Evolutionary conservation across 2,329 filamentous ascomycete species (phyloP).

Genomic region (Orbilia blumenaviensis): DNA sequence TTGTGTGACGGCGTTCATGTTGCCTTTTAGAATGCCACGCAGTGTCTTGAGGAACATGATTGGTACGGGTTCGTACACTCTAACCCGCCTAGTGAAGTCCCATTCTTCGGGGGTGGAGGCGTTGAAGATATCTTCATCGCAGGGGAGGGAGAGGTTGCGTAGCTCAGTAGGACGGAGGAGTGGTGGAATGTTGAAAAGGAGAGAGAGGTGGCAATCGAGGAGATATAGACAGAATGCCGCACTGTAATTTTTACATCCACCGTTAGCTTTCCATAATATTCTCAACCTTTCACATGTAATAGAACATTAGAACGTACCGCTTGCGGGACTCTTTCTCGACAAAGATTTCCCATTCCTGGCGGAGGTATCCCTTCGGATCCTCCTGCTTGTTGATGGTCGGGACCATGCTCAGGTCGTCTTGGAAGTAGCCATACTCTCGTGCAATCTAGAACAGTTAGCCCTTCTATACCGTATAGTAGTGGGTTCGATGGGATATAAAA

Average conservation of each 20-base stretch:
- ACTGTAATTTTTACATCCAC: conserved; percentile 32
- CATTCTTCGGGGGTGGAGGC: conserved; percentile 56
- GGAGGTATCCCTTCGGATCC: conserved; percentile 51
- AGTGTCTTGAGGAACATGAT: conserved; percentile 56
- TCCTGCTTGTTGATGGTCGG: conserved; percentile 49
- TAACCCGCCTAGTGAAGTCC: conserved; percentile 54
- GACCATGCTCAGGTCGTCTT: conserved; percentile 52
- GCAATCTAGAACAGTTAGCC: conserved; percentile 54
- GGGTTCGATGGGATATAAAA: background rate
- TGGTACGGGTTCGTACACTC: conserved; percentile 54
- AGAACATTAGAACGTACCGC: conserved; percentile 54
- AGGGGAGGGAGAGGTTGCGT: conserved; percentile 57
- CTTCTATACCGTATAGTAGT: background rate
- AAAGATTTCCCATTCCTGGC: conserved; percentile 57
- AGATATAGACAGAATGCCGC: conserved; percentile 57
- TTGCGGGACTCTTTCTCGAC: conserved; percentile 57
- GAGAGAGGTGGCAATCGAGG: conserved; percentile 56
- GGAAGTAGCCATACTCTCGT: conserved; percentile 57
- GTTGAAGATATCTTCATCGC: conserved; percentile 57
- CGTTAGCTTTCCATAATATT: no score
- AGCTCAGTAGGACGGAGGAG: conserved; percentile 56
- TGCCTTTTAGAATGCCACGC: conserved; percentile 55
- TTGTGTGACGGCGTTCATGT: conserved; percentile 55
- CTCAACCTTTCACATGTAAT: no score
- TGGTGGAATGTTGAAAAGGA: conserved; percentile 57